A percentile compares a stretch with the other conserved stretches of the same genome.
Conservation (phyloP, 2,329 filamentous ascomycete genomes). For the Aspergillus neoniger region DNA sequence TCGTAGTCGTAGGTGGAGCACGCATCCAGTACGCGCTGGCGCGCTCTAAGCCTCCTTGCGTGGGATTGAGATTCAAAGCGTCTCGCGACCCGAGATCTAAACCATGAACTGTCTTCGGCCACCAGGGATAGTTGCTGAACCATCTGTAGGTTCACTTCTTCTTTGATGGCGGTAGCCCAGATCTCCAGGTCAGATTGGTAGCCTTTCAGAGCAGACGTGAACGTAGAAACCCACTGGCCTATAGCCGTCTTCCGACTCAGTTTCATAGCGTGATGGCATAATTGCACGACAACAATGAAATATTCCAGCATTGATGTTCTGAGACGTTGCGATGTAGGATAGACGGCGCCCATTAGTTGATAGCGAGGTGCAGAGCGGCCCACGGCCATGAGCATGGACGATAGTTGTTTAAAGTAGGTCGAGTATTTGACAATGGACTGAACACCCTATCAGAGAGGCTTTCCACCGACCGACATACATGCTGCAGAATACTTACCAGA, state of each 20-base stretch:
- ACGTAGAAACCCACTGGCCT: neutral
- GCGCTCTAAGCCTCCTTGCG: neutral
- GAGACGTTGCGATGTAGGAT: neutral
- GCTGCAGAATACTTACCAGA: neutral
- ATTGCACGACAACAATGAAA: neutral
- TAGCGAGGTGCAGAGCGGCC: neutral
- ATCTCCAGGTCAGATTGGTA: neutral
- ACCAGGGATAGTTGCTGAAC: neutral
- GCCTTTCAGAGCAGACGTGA: neutral
- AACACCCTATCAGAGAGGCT: neutral
- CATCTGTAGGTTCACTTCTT: neutral
- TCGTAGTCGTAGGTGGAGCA: no score
- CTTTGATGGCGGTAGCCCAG: neutral
- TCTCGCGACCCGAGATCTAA: neutral
- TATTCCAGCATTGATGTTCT: slow-evolving; percentile 5
- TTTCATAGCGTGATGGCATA: neutral
- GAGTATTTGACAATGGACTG: neutral
- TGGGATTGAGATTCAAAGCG: neutral
- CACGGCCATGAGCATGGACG: no score
- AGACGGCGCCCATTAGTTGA: neutral
- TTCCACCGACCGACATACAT: neutral
- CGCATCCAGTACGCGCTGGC: no score
- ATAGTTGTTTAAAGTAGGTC: no score
- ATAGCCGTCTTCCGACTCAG: neutral
- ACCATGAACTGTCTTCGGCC: neutral